These are phyloP conservation scores for Fonsecaea erecta DNA, from an alignment of 2,329 filamentous ascomycete species.

Conservation along the genomic window DNA sequence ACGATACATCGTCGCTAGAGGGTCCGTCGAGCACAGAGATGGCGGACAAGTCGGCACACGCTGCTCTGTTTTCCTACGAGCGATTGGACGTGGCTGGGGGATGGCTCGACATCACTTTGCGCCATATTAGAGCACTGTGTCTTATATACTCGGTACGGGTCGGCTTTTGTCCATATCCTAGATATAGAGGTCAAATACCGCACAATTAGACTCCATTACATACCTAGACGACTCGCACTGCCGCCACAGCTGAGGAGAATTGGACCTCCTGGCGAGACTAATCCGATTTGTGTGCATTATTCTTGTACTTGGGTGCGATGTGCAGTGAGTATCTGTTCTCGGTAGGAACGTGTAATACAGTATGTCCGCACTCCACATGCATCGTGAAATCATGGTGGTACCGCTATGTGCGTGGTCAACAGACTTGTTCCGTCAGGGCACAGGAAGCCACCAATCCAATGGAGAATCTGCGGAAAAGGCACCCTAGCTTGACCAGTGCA, in stretches of 20 bases:
- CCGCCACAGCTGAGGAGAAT: background rate
- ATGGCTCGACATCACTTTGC: background rate
- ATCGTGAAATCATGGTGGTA: background rate
- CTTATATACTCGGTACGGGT: background rate
- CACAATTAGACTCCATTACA: background rate
- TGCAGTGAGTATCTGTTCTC: no score
- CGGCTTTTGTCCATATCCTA: background rate
- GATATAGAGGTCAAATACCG: background rate
- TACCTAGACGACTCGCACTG: background rate
- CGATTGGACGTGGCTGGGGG: background rate
- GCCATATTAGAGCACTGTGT: background rate
- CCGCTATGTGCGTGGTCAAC: background rate
- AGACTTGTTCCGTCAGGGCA: background rate
- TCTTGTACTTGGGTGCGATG: no score
- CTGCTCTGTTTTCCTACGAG: background rate
- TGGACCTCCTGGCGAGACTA: background rate
- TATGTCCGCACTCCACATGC: background rate
- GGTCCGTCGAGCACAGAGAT: constrained; percentile 2
- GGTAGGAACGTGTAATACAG: background rate
- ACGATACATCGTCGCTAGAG: constrained; percentile 25
- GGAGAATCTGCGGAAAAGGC: background rate
- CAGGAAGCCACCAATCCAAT: background rate
- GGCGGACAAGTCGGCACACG: background rate
- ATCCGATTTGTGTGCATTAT: no score
- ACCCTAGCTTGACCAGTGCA: background rate